A percentile compares a stretch with the other conserved stretches of the same genome.
phyloP scores from a whole-genome alignment of 1,284 basidiomycete species.

The Retiboletus fuscus region DNA sequence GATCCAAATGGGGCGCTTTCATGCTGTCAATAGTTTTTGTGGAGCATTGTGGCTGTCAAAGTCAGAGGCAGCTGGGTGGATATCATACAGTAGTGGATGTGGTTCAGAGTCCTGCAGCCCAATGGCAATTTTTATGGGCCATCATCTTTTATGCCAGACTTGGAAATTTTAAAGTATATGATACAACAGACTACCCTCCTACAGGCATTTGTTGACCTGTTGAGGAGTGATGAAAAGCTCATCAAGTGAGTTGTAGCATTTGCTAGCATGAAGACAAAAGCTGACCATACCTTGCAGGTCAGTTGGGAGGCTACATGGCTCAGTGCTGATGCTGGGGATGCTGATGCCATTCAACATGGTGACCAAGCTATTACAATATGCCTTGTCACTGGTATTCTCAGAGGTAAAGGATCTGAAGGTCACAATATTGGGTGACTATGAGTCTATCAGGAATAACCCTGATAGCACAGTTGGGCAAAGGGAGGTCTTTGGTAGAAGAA shows the following conservation, averaged over 20 bases:
- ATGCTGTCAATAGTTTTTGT: too few relatives aligned
- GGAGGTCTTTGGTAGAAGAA: too few relatives aligned
- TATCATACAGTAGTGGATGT: not conserved
- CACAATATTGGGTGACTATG: too few relatives aligned
- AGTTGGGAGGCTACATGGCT: not conserved
- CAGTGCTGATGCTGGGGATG: not conserved
- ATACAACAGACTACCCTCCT: slow-evolving; percentile 1
- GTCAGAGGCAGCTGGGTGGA: not conserved
- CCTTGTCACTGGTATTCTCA: not conserved
- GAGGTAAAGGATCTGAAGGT: too few relatives aligned
- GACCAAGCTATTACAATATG: not conserved
- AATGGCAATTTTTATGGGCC: slow-evolving; percentile 10
- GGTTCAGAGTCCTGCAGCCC: not conserved
- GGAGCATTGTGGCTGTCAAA: too few relatives aligned
- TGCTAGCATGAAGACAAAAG: too few relatives aligned
- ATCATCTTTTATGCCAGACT: not conserved
- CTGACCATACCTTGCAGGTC: not conserved
- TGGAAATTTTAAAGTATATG: slow-evolving; percentile 10
- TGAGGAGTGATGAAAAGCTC: not conserved
- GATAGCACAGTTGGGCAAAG: too few relatives aligned
- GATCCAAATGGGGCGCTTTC: too few relatives aligned
- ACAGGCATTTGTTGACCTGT: not conserved
- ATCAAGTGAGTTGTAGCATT: not conserved
- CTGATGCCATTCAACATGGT: slow-evolving; percentile 9
- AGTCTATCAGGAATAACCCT: too few relatives aligned